Evolutionary conservation across 192 early-diverging fungal species (phyloP).

Genomic region (Ramicandelaber brevisporus): DNA sequence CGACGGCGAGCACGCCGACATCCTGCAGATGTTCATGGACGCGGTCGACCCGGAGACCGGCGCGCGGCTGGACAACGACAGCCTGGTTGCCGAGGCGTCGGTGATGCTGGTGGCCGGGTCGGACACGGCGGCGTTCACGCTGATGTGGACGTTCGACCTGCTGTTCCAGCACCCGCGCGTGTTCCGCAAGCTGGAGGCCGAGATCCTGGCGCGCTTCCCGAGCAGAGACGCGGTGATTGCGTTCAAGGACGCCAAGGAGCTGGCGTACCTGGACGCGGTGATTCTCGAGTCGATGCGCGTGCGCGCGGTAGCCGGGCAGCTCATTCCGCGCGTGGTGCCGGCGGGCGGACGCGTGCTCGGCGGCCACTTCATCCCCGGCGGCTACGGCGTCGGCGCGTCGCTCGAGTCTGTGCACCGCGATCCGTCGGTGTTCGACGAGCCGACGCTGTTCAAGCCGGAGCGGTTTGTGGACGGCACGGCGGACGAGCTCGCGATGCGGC

Average conservation of each 20-base stretch:
- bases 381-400: slow-evolving; percentile 3
- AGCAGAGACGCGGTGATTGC: slow-evolving; percentile 5
- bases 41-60: slow-evolving; percentile 11
- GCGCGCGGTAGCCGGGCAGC: slow-evolving; percentile 4
- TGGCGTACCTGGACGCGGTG: slow-evolving; percentile 15
- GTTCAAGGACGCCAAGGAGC: slow-evolving; percentile 8
- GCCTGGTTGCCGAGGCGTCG: slow-evolving; percentile 9
- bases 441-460: no score
- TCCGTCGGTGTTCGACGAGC: slow-evolving; percentile 1
- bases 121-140: slow-evolving; percentile 9
- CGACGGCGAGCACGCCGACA: slow-evolving; percentile 11
- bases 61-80: slow-evolving; percentile 6
- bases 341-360: slow-evolving; percentile 6
- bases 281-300: slow-evolving; percentile 15
- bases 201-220: slow-evolving; percentile 9
- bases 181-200: slow-evolving; percentile 4
- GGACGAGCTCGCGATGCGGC: no score
- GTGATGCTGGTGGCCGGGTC: slow-evolving; percentile 10
- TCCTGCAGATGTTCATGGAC: slow-evolving; percentile 14
- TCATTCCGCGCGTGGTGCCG: slow-evolving; percentile 7
- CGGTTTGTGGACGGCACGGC: no score
- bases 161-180: slow-evolving; percentile 8
- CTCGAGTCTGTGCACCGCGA: slow-evolving; percentile 8
- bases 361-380: slow-evolving; percentile 9
- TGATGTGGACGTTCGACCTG: slow-evolving; percentile 12